These are phyloP conservation scores for Colletotrichum filicis DNA, from an alignment of 2,329 filamentous ascomycete genomes.

Conservation along the genomic window DNA sequence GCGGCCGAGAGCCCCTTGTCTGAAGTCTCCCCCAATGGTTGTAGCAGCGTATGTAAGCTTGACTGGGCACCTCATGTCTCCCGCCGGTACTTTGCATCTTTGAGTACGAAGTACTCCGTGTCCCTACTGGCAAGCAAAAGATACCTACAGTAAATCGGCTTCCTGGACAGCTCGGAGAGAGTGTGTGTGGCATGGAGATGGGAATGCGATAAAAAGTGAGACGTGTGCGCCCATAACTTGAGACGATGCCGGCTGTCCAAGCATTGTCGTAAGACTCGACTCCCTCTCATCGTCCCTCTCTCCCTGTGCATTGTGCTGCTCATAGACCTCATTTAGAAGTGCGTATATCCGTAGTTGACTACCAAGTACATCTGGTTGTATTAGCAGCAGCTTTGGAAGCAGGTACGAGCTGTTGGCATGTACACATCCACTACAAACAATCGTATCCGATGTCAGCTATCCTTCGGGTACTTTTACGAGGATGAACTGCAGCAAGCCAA, in stretches of 20 bases:
- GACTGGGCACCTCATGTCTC: background rate
- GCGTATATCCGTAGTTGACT: background rate
- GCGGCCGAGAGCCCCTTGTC: slow-evolving; percentile 8
- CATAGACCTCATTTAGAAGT: background rate
- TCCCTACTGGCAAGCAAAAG: background rate
- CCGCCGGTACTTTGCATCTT: slow-evolving; percentile 4
- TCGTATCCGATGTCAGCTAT: slow-evolving; percentile 14
- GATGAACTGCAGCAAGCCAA: background rate
- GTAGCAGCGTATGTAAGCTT: slow-evolving; percentile 24
- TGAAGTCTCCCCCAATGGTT: slow-evolving; percentile 14
- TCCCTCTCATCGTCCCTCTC: slow-evolving; percentile 29
- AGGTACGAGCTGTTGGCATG: background rate
- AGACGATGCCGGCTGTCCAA: background rate
- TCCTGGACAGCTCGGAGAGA: background rate
- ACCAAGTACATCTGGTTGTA: background rate
- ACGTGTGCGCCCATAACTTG: background rate
- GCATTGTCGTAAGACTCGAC: slow-evolving; percentile 17
- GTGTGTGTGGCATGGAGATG: slow-evolving; percentile 6
- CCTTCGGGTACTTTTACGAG: background rate
- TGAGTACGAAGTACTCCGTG: background rate
- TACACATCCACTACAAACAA: background rate
- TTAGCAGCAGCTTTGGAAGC: background rate
- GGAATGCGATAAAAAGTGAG: slow-evolving; percentile 18
- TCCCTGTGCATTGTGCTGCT: background rate
- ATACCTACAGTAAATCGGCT: background rate